phyloP scores from a whole-genome alignment of 805 yeast species.

The Candida xyloterini region DNA sequence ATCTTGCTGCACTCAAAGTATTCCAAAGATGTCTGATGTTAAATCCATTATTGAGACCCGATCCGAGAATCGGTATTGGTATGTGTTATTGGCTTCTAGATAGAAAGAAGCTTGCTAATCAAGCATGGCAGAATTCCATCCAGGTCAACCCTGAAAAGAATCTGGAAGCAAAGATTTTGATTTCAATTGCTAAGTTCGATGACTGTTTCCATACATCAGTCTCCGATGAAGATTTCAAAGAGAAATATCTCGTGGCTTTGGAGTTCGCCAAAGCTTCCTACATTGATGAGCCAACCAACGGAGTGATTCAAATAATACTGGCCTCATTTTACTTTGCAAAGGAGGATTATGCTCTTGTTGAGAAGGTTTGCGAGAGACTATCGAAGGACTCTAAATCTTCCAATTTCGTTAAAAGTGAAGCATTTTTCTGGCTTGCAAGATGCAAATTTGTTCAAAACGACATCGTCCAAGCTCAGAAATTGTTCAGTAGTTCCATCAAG shows the following conservation, averaged over 20 bases:
- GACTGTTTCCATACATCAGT: conserved; percentile 53
- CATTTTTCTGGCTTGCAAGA: conserved; percentile 84
- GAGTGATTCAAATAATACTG: conserved; percentile 62
- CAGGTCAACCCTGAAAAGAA: conserved; percentile 58
- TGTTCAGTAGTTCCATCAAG: conserved; percentile 69
- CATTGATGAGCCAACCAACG: conserved; percentile 44
- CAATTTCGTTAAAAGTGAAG: conserved; percentile 50
- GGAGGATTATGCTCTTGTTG: conserved; percentile 54
- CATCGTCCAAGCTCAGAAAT: conserved; percentile 64
- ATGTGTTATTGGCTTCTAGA: conserved; percentile 88
- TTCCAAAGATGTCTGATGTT: conserved; percentile 79
- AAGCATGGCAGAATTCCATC: conserved; percentile 79
- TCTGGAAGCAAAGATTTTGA: conserved; percentile 58
- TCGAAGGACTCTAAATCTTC: conserved; percentile 39
- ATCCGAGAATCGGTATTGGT: conserved; percentile 93
- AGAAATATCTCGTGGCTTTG: conserved; percentile 58
- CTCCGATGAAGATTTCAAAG: conserved; percentile 59
- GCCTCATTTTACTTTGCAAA: conserved; percentile 72
- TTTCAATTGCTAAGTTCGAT: conserved; percentile 68
- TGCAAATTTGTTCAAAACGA: conserved; percentile 60
- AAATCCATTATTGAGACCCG: conserved; percentile 80
- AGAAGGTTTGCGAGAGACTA: conserved; percentile 53
- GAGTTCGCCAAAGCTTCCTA: conserved; percentile 42
- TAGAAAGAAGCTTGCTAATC: conserved; percentile 70
- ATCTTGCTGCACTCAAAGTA: conserved; percentile 66